Evolutionary conservation across 2,329 filamentous ascomycete genomes (phyloP), one percentile per base, ranked within the genome.

Genomic region (Monosporascus sp.): DNA sequence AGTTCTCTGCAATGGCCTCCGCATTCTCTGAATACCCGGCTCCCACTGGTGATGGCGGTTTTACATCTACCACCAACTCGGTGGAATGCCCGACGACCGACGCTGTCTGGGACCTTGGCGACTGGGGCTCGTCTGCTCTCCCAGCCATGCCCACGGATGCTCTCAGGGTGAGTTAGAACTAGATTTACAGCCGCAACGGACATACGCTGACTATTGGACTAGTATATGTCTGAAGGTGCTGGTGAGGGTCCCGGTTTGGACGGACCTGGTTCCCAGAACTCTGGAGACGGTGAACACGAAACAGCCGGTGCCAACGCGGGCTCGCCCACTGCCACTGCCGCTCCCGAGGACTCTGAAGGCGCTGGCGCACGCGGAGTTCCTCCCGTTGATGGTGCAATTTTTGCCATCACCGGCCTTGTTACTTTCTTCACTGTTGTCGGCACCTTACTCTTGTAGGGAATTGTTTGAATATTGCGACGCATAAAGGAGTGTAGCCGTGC

Each of bases 1-100:
- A 93, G 65, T 96, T 86, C 72, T 68, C 72, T 47, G 71, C 72
- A 56, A 77, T 81, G 63, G 72, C 76, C 62, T 68, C 65, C 11
- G 78, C 79, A 49, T 68, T 83, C 52, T 60, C 68, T 49, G 70
- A 74, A 50, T 75, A 80, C 68, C 72, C 80, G 25, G 69, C 73
- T 6, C 81, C 81, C 17, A 75, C 72, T 20, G 80, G 78, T 43
- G 59, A 72, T 49, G 80, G 77, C 48, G 80, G 79, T 53, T 75
- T 74, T 59, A 67, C 73, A 25, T 70, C 72, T 14, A 76, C 76
- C 45, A 77, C 78, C 6, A 69, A 76, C 55, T 63, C 74, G 15
- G 70, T 68, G 43, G 63, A 69, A 8, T 84, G 81, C 70, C 81
- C 81, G 25, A 74, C 75, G 38, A 67, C 71, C 50, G 75, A 78